These are phyloP conservation scores for Umbelopsis sp. DNA, from an alignment of 371 early-diverging fungal genomes.

Conservation along the genomic window DNA sequence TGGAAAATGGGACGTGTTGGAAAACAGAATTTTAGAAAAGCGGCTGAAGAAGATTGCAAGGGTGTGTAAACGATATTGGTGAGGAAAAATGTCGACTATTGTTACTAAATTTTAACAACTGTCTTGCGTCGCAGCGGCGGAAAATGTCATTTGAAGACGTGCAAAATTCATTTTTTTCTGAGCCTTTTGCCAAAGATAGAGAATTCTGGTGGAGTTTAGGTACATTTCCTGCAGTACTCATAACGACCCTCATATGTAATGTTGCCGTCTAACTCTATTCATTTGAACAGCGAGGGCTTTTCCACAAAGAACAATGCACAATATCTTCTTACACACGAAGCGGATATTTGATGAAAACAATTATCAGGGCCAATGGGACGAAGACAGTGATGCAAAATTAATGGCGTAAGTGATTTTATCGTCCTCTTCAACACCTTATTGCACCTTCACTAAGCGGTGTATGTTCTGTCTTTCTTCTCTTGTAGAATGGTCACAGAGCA, in stretches of 20 bases:
- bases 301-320: constrained; percentile 1
- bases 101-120: neutral
- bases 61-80: neutral
- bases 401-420: neutral
- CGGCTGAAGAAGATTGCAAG: constrained; percentile 14
- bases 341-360: constrained; percentile 9
- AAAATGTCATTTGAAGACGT: constrained; percentile 10
- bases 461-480: neutral
- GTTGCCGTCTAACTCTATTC: neutral
- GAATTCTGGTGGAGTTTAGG: constrained; percentile 16
- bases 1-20: constrained; percentile 12
- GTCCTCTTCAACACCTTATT: neutral
- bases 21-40: neutral
- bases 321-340: neutral
- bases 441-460: neutral
- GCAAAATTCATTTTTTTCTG: neutral
- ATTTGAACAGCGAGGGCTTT: neutral
- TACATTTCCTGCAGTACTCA: neutral
- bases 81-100: neutral
- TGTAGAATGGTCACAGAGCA: neutral
- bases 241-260: neutral
- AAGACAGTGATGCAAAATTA: neutral
- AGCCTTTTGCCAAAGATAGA: neutral
- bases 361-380: constrained; percentile 14
- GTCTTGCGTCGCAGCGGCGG: neutral